Evolutionary conservation across 208 protist genomes (phyloP), one percentile per base, ranked within the genome.

Genomic region (Acanthamoeba royreba): DNA sequence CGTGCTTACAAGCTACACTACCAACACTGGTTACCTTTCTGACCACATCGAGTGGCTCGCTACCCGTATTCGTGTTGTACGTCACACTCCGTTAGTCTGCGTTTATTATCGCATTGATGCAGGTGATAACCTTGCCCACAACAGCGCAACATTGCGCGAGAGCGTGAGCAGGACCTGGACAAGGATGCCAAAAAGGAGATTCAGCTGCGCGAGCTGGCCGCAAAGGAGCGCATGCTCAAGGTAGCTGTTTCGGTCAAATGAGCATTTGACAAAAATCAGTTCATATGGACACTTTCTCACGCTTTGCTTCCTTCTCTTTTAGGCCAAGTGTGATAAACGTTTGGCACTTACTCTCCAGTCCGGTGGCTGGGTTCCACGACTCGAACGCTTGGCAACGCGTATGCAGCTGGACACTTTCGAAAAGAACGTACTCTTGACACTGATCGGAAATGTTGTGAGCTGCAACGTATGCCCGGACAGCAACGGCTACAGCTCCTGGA

Each of bases 371-470:
- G 58, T 91, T 4, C 93, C 93, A 1, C 85, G 93, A 8, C 69
- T 94, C n/a, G 93, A 94, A 35, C 85, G 88, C 8, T 77, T 94
- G 49, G 88, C 74, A n/a, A 7, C 25, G 53, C 4, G 49, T 53
- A 42, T 66, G 55, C 53, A 72, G 22, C 58, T 94, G 13, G 61
- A 72, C 61, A 46, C 72, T 2, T 94, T 94, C 47, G 93, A 94
- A 53, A 90, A 92, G 93, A 66, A 83, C 28, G 53, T 94, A 3
- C 52, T 94, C 13, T 28, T 94, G 35, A 77, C 89, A 2, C 53
- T 93, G 66, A 69, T 91, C 52, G 85, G 52, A 25, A 43, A 91
- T 35, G 77, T 49, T 42, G 38, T 58, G 25, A 13, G 33, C 61
- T 35, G 40, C 33, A n/a, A 33, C n/a, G 45, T 63, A 8, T 85